These are phyloP conservation scores for Neodidymelliopsis sp. DNA, from an alignment of 2,329 filamentous ascomycete species.

Conservation along the genomic window DNA sequence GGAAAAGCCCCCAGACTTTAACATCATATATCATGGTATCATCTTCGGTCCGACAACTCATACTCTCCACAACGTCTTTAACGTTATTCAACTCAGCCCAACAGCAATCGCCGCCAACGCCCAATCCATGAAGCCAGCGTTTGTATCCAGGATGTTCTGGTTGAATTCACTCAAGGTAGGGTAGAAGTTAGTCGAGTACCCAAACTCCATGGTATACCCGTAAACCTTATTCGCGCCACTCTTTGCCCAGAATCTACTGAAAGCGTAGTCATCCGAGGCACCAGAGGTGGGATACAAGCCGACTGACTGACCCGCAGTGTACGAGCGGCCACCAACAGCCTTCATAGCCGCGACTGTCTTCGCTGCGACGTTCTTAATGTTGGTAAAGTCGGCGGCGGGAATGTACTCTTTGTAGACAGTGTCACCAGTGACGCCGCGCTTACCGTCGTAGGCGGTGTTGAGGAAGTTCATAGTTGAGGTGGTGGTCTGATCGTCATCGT, in stretches of 20 bases:
- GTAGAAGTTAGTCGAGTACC: slow-evolving; percentile 52
- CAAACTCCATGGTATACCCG: slow-evolving; percentile 52
- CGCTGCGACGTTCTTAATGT: slow-evolving; percentile 44
- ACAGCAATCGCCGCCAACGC: slow-evolving; percentile 47
- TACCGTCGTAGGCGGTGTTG: slow-evolving; percentile 61
- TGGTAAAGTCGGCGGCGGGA: slow-evolving; percentile 43
- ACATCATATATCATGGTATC: slow-evolving; percentile 5
- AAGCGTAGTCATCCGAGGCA: slow-evolving; percentile 51
- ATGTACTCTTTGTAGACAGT: slow-evolving; percentile 62
- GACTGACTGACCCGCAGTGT: slow-evolving; percentile 43
- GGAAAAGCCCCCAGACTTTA: too few relatives aligned
- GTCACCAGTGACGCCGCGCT: slow-evolving; percentile 57
- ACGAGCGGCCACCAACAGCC: slow-evolving; percentile 48
- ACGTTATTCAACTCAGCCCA: slow-evolving; percentile 27
- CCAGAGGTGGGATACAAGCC: slow-evolving; percentile 50
- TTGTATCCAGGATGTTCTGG: slow-evolving; percentile 51
- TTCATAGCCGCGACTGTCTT: slow-evolving; percentile 48
- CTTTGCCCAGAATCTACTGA: slow-evolving; percentile 46
- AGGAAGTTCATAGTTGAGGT: slow-evolving; percentile 60
- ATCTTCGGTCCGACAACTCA: background rate
- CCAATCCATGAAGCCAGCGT: slow-evolving; percentile 53
- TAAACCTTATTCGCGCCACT: slow-evolving; percentile 50
- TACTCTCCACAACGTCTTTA: background rate
- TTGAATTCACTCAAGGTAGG: slow-evolving; percentile 51
- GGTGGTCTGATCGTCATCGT: slow-evolving; percentile 60